These are phyloP conservation scores for Globisporangium recalcitrans DNA, from an alignment of 352 stramenopile species.

Conservation along the genomic window DNA sequence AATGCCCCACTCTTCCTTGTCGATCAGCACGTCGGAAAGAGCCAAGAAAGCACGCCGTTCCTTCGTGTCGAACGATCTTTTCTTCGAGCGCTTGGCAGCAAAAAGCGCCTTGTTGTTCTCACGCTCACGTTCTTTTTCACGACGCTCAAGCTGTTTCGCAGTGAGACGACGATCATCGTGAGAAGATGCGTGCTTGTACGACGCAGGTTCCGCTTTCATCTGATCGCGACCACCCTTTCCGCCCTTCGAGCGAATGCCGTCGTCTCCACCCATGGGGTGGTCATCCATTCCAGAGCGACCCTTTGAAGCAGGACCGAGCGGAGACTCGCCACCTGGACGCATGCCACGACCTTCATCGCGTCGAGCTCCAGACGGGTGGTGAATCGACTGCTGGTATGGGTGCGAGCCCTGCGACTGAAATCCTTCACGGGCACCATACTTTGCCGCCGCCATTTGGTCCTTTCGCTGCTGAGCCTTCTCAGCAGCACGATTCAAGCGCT, in stretches of 20 bases:
- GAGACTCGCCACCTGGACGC: slow-evolving; percentile 32
- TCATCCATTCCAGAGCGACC: slow-evolving; percentile 38
- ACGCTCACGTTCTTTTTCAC: slow-evolving; percentile 74
- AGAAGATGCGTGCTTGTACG: slow-evolving; percentile 44
- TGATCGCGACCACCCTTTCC: slow-evolving; percentile 30
- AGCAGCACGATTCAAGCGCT: slow-evolving; percentile 92
- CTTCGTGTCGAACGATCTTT: slow-evolving; percentile 61
- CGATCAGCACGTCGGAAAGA: slow-evolving; percentile 70
- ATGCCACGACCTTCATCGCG: slow-evolving; percentile 37
- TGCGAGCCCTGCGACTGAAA: slow-evolving; percentile 24
- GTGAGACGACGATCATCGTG: slow-evolving; percentile 45
- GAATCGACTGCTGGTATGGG: slow-evolving; percentile 18
- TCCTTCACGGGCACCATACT: slow-evolving; percentile 28
- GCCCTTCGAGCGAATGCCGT: slow-evolving; percentile 26
- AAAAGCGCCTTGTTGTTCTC: slow-evolving; percentile 76
- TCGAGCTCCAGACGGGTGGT: slow-evolving; percentile 17
- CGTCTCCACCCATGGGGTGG: slow-evolving; percentile 31
- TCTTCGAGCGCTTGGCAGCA: slow-evolving; percentile 65
- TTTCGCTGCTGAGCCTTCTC: slow-evolving; percentile 92
- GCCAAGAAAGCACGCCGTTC: slow-evolving; percentile 70
- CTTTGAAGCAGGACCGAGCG: slow-evolving; percentile 51
- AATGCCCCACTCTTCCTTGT: slow-evolving; percentile 88
- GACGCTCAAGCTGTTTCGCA: slow-evolving; percentile 55
- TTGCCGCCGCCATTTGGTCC: slow-evolving; percentile 47
- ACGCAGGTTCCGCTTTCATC: slow-evolving; percentile 23